Evolutionary conservation across 768 basidiomycete species (phyloP), one percentile per base, ranked within the genome.

Genomic region (Xanthoconium purpureum): DNA sequence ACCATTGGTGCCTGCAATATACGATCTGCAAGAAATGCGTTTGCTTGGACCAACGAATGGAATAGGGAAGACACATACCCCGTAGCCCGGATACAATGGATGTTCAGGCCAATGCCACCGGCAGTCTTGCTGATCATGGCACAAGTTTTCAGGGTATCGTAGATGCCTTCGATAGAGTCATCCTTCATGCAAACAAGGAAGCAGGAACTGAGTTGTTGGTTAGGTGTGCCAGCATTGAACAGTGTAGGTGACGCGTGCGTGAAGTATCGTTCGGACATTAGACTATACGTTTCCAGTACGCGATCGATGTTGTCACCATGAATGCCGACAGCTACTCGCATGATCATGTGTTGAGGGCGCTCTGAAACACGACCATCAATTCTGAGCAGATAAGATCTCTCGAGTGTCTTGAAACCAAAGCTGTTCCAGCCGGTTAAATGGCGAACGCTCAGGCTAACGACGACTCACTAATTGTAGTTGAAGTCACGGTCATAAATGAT

Each of bases 121-220:
- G 97, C 97, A 6, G 94, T 97, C 80, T 99, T 98, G 69, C 94
- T 96, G 72, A 99, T 99, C 90, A 98, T 91, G 5, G 97, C 97
- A 68, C 97, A 98, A 59, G 84, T 91, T 80, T 98, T 98, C 63
- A 99, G 80, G 1, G 97, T 98, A 65, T 98, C 96, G 71, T 98
- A 99, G 74, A 99, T 98, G 18, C 97, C 97, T 63, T 99, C 97
- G 56, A 98, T 98, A 5, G 93, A 96, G 72, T 98, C 97, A 18
- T 98, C 94, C 74, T 94, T 94, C 97, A 98, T 98, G 68, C 87
- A 88, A 47, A 99, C 88, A 54, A 99, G 84, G 84, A 98, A 99
- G 77, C 97, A 98, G 4, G 94, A 96, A 59, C 90, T 86, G 66
- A 98, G 81, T 70, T 98, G 97, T n/a, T 94, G 84, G 68, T 91